Base-by-base conservation (phyloP, 1,139 yeast species). In the Wickerhamiella infanticola region DNA sequence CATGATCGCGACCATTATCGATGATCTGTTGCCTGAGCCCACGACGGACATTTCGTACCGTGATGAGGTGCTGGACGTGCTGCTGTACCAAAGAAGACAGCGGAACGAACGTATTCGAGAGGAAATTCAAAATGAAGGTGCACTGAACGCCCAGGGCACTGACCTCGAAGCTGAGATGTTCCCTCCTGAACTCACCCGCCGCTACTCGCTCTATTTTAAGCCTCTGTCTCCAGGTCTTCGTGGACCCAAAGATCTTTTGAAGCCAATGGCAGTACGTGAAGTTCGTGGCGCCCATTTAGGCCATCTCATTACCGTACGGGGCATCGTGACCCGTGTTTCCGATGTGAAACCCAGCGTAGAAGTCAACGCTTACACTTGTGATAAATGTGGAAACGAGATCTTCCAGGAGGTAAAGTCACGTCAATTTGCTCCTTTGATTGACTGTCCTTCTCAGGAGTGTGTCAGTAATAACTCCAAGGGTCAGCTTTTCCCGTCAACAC, bases 361-460 rank as follows among this genome's bases (percentile, higher is more conserved):
- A 52, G 96, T 90, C 48, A 85, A 82, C 56, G 98, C 98, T 0
- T 93, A 90, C 61, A 84, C 97, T 3, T 93, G 99, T 67, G 98
- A 93, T 63, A 82, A 83, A 57, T 93, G 99, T 70, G 99, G 98
- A 42, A 81, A 76, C 62, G 99, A 93, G 66, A 79, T 86, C 48
- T 93, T 93, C 69, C 98, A 90, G 66, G 97, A 90, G 63, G 94
- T 93, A 54, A 81, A 77, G 55, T 69, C 90, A 35, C 78, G 79
- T 59, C 79, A 85, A 38, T 93, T 85, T 64, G 78, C 83, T 39
- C 99, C 98, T 8, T 68, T 88, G 48, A 61, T 71, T 2, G 94
- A 86, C 58, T 93, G 99, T 67, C 78, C 84, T 3, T 83, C 96
- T 1, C 73, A 74, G 24, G 79, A 78, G 53, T 93, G 99, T 68